Evolutionary conservation across 495 filamentous ascomycete species (phyloP).

Genomic region (Tuber magnatum): DNA sequence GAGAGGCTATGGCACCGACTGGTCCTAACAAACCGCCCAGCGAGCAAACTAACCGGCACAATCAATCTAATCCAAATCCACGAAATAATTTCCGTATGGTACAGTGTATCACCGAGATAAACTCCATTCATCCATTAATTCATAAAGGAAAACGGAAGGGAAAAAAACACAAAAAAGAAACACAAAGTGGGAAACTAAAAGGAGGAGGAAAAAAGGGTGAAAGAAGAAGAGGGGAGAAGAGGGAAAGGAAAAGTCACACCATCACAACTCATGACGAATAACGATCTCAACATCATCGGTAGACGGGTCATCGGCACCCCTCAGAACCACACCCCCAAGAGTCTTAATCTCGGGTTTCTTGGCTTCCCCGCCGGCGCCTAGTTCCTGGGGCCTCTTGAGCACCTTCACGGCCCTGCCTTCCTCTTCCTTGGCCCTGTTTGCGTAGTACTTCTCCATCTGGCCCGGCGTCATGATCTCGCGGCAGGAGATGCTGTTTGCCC

Average conservation of each 20-base stretch:
- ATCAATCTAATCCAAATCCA: background rate
- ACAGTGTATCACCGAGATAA: background rate
- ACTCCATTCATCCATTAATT: background rate
- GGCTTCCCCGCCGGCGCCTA: slow-evolving; percentile 39
- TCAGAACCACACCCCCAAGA: background rate
- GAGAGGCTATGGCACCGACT: background rate
- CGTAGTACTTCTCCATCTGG: slow-evolving; percentile 35
- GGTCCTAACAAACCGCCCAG: background rate
- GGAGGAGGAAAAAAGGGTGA: background rate
- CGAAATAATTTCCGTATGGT: background rate
- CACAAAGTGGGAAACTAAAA: background rate
- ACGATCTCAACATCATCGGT: slow-evolving; percentile 1
- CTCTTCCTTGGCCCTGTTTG: slow-evolving; percentile 24
- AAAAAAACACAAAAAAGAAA: no score
- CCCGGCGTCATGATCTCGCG: slow-evolving; percentile 55
- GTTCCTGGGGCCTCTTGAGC: slow-evolving; percentile 25
- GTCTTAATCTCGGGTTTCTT: slow-evolving; percentile 38
- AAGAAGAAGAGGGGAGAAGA: background rate
- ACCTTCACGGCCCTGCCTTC: slow-evolving; percentile 22
- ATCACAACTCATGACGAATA: slow-evolving; percentile 2
- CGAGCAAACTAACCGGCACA: background rate
- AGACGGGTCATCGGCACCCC: background rate
- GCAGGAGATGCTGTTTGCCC: slow-evolving; percentile 71
- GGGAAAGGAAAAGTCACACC: background rate
- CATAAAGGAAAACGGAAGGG: no score